Conservation (phyloP, 371 early-diverging fungal species). For the Syncephalastrum racemosum region DNA sequence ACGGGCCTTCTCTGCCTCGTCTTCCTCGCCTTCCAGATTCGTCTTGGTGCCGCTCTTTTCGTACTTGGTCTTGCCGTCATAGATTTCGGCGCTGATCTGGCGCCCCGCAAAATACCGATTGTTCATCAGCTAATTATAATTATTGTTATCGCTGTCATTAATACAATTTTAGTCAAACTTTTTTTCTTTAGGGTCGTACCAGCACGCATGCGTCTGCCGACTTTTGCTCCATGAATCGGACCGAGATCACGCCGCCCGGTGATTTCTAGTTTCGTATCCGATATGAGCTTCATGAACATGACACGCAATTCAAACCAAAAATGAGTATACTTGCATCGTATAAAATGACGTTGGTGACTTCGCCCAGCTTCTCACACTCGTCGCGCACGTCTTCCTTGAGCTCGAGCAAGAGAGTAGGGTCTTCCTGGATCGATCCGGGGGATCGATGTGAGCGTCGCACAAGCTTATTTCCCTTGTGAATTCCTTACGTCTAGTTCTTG, state of each 20-base stretch:
- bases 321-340: conserved; percentile 70
- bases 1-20: conserved; percentile 68
- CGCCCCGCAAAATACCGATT: conserved; percentile 90
- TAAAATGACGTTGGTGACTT: conserved; percentile 87
- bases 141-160: background rate
- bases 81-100: conserved; percentile 77
- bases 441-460: conserved; percentile 1
- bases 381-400: conserved; percentile 90
- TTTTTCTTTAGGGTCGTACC: conserved; percentile 38
- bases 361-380: conserved; percentile 92
- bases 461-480: background rate
- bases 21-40: conserved; percentile 59
- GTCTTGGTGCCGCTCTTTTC: conserved; percentile 42
- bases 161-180: background rate
- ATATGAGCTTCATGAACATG: background rate
- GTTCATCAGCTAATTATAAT: conserved; percentile 74
- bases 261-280: conserved; percentile 50
- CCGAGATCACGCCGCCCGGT: conserved; percentile 87
- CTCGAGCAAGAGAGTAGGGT: conserved; percentile 85
- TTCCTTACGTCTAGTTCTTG: conserved; percentile 77
- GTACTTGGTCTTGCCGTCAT: conserved; percentile 75
- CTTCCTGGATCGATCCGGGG: conserved; percentile 54
- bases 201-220: conserved; percentile 80
- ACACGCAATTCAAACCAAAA: background rate
- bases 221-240: conserved; percentile 82